Evolutionary conservation across 257 asterid genomes (phyloP).

Genomic region (Plectranthus barbatus): DNA sequence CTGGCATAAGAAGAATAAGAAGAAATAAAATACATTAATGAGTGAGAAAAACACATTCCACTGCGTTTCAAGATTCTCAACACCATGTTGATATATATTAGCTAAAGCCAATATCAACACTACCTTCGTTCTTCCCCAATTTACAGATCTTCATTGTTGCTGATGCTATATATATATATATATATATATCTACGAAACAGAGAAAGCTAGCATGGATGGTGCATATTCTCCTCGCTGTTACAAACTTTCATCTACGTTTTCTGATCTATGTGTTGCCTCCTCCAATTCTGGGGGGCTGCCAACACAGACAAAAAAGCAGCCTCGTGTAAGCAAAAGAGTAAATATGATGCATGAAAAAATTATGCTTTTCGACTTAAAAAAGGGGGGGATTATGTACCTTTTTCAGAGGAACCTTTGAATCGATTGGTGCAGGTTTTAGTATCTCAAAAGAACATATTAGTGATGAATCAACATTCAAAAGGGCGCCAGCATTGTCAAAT

Average conservation of each 20-base stretch:
- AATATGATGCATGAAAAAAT: neutral
- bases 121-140: conserved; percentile 9
- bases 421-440: conserved; percentile 42
- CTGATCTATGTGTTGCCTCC: conserved; percentile 19
- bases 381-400: conserved; percentile 29
- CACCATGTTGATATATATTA: neutral
- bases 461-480: conserved; percentile 58
- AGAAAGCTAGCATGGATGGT: neutral
- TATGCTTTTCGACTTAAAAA: neutral
- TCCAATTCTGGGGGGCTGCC: conserved; percentile 52
- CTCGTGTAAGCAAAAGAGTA: too few species aligned
- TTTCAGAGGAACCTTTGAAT: conserved; percentile 43
- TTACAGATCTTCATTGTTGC: neutral
- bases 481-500: conserved; percentile 76
- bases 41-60: conserved; percentile 13
- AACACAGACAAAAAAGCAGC: neutral
- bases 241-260: conserved; percentile 22
- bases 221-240: conserved; percentile 14
- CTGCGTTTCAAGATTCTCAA: too few species aligned
- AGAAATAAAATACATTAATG: neutral
- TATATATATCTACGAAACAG: too few species aligned
- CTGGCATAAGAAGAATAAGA: neutral
- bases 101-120: too few species aligned
- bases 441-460: conserved; percentile 71
- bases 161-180: neutral